Conservation (phyloP, 257 asterid genomes). For the Vinca minor region DNA sequence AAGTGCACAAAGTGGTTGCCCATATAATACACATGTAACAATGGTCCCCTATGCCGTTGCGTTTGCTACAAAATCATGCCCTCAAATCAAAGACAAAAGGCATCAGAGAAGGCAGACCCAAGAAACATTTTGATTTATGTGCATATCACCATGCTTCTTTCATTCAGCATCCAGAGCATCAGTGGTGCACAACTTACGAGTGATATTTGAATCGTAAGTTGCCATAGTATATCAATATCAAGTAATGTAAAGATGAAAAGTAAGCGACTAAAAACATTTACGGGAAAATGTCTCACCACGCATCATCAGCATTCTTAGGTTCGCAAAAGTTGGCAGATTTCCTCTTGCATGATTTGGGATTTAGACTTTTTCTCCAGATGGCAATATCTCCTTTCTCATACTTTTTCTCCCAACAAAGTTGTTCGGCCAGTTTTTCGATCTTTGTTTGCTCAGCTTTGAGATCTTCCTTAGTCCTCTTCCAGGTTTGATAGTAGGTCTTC, state of each 20-base stretch:
- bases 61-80: too few relatives aligned
- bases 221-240: neutral
- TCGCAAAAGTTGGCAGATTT: constrained; percentile 46
- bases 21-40: too few relatives aligned
- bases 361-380: constrained; percentile 59
- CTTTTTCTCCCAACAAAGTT: constrained; percentile 96
- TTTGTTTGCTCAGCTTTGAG: constrained; percentile 65
- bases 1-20: too few relatives aligned
- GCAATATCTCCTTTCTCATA: constrained; percentile 87
- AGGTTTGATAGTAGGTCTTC: constrained; percentile 67
- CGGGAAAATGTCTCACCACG: constrained; percentile 49
- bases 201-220: neutral
- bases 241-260: neutral
- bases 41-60: too few relatives aligned
- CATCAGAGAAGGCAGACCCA: too few relatives aligned
- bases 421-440: constrained; percentile 75
- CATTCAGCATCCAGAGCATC: too few relatives aligned
- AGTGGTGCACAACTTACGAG: too few relatives aligned
- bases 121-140: too few relatives aligned
- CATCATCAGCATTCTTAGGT: constrained; percentile 50
- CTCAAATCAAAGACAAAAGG: too few relatives aligned
- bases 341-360: constrained; percentile 51
- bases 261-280: too few relatives aligned
- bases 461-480: constrained; percentile 82
- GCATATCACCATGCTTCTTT: too few relatives aligned